Base-by-base conservation (phyloP, 176 grass and related monocot genomes). In the Ensete ventricosum region DNA sequence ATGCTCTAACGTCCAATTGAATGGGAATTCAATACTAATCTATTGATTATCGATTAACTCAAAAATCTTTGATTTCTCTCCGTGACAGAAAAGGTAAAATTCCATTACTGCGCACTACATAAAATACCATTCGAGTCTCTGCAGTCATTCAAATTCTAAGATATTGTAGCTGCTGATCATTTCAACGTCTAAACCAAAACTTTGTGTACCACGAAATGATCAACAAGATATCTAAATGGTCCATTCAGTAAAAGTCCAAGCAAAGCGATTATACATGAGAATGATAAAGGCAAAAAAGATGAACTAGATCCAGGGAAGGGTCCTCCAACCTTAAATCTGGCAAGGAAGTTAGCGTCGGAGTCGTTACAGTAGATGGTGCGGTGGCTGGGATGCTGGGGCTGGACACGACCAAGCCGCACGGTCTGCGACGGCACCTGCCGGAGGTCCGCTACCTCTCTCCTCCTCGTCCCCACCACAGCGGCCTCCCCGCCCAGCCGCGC, bases 321-420 rank as follows among this genome's bases (percentile, higher is more conserved):
- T 34, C 25, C 57, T 54, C 65, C 20, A 54, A 94, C 96, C 88
- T 87, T 99, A 83, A 87, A 99, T 9, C 84, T 86, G 16, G 89
- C 88, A 25, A 81, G 76, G 50, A 84, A 66, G 74, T 99, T 99
- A 63, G 90, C 76, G 1, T 94, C 95, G 64, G 86, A 86, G 58
- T 99, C 88, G 81, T 94, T 91, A 85, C 90, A 99, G 82, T 68
- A 86, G 78, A 94, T 91, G 59, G 88, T 88, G 53, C 95, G 95
- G 77, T 94, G 86, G 75, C 83, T 84, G 60, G 90, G 95, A 11
- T 90, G 84, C 79, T 91, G 91, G 65, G 90, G 95, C 86, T 94
- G 95, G 48, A 92, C 89, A 53, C 84, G 95, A 64, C 91, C 90
- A 34, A 99, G 91, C 53, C 81, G 84, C 66, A 90, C 88, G 29